Evolutionary conservation across 768 basidiomycete species (phyloP), one percentile per base, ranked within the genome.

Genomic region (Suillus clintonianus): DNA sequence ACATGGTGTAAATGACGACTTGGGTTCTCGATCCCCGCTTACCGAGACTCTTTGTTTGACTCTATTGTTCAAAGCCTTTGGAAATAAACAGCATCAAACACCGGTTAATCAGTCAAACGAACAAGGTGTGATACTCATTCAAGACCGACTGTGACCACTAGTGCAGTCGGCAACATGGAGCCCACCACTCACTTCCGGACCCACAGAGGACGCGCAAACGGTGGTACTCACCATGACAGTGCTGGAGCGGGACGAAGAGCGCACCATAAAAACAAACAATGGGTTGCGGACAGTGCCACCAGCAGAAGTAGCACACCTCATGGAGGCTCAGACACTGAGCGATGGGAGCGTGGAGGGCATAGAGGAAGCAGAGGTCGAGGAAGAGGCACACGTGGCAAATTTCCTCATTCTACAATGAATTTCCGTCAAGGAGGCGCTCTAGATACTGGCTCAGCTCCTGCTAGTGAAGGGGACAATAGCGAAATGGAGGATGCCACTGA

Each of bases 291-390:
- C 53, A 74, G 73, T 55, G 71, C 72, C 60, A 48, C 65, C 32
- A 76, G 78, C 37, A 73, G 78, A 64, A 77, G 71, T 57, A 78
- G 69, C 51, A 78, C 77, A 4, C 75, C 80, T 8, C 74, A 76
- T 55, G 72, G 78, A 65, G 70, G 70, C 22, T 70, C 70, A 19
- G 86, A 89, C 66, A 69, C 71, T 30, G 87, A 87, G 60, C 79
- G 85, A 51, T 85, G 89, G 86, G 89, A 90, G 59, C 81, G 88
- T 53, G 88, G 87, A 5, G 85, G 84, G 6, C 78, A 80, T 71
- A 79, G 83, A 66, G 86, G 86, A 41, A 41, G 68, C 30, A 78
- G 83, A 48, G 81, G 82, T 59, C 79, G 82, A 54, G 81, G 79
- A 32, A 71, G 72, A 61, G 70, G 74, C 62, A 66, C 70, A 34